These are phyloP conservation scores for Fistulinella cinereoalba DNA, from an alignment of 1,284 basidiomycete species.

Conservation along the genomic window DNA sequence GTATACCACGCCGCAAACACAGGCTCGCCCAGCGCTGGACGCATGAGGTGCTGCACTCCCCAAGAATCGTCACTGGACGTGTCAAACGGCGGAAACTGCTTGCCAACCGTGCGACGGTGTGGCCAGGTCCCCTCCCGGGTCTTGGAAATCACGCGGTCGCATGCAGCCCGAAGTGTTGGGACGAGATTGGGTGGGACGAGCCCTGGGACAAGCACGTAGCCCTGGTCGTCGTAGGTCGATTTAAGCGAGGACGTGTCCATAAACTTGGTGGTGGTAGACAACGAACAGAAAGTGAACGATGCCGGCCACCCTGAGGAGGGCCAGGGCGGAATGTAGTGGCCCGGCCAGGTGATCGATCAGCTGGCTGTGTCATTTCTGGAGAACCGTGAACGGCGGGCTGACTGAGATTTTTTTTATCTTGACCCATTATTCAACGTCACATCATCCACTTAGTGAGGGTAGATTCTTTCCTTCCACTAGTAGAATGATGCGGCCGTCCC, in stretches of 20 bases:
- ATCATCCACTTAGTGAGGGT: no score
- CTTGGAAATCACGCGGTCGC: conserved; percentile 48
- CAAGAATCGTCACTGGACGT: conserved; percentile 60
- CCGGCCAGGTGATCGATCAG: no score
- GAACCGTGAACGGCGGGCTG: no score
- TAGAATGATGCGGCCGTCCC: no score
- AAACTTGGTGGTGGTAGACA: no score
- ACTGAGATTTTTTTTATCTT: no score
- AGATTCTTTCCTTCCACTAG: no score
- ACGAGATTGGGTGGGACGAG: conserved; percentile 51
- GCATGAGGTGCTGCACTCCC: conserved; percentile 82
- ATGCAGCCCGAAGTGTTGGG: conserved; percentile 48
- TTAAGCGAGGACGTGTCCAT: conserved; percentile 22
- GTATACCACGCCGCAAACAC: conserved; percentile 70
- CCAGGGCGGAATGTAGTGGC: no score
- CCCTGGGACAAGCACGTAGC: conserved; percentile 67
- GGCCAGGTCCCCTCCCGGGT: conserved; percentile 68
- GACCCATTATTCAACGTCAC: no score
- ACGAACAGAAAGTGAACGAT: no score
- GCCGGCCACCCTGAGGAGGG: no score
- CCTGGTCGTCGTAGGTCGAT: conserved; percentile 57
- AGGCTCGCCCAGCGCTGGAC: conserved; percentile 62
- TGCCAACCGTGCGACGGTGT: conserved; percentile 71
- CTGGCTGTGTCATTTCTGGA: no score
- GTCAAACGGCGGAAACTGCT: conserved; percentile 78